Evolutionary conservation across 106 monocot genomes (phyloP), one percentile per base, ranked within the genome.

Genomic region (Vanilla planifolia): DNA sequence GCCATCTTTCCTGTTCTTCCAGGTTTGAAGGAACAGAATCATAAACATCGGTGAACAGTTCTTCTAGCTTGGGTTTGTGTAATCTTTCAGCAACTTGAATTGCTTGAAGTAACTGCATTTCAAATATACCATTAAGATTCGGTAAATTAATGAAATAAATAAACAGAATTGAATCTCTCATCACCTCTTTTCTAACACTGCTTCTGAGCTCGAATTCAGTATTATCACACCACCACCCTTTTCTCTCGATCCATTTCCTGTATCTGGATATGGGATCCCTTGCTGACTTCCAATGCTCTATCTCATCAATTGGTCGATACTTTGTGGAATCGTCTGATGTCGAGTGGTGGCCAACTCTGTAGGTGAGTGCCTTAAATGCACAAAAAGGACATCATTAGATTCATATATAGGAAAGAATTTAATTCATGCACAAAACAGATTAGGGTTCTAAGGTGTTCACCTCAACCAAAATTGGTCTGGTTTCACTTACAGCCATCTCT

Each of bases 311-410:
- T 0, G 87, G 55, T 3, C 96, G 70, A 43, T 96, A 96, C 43
- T 96, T 96, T 22, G 96, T 96, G 0, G 96, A 96, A 65, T 91
- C 96, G 57, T 96, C 96, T 4, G 96, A 96, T 33, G 90, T 91
- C 0, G 96, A 90, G 68, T 96, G 96, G 74, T 96, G 96, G 15
- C 96, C 86, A 0, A 77, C 87, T 79, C 96, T 75, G 50, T 91
- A 96, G 26, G 95, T 96, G 0, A 96, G 72, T 22, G 95, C 95
- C 95, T 95, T 33, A 46, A 16, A 59, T 4, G 42, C 53, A 64
- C 53, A 4, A 64, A 58, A 35, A 16, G 20, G 8, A 33, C 33
- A 8, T 21, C 15, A 34, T 57, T 36, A 35, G 57, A 57, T 34
- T 57, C 34, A 51, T 25, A 51, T 16, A n/a, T 7, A 51, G 11